Conservation (phyloP, 1,284 basidiomycete genomes). For the Ganoderma lucidum region DNA sequence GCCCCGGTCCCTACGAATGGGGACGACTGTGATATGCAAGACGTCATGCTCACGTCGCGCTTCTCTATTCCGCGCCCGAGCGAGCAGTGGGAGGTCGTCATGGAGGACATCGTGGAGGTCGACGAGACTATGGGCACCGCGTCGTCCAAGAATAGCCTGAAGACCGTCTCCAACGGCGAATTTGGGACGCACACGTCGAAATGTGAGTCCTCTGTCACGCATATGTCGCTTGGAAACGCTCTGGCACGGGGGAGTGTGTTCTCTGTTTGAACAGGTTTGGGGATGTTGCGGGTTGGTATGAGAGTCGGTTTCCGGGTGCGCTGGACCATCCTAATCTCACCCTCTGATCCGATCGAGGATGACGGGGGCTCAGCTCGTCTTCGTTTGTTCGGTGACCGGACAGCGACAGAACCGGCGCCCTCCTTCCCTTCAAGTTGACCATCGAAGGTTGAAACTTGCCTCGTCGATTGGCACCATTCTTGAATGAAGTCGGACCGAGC, state of each 20-base stretch:
- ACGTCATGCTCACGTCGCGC: constrained; percentile 29
- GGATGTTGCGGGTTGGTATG: background rate
- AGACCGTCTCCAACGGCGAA: constrained; percentile 55
- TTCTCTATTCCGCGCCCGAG: constrained; percentile 58
- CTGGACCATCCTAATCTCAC: background rate
- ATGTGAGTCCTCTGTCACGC: constrained; percentile 50
- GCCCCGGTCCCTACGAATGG: constrained; percentile 18
- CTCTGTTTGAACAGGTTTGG: background rate
- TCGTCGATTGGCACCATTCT: background rate
- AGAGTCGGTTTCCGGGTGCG: background rate
- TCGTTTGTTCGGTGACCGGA: background rate
- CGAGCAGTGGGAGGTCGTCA: constrained; percentile 80
- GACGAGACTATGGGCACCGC: constrained; percentile 62
- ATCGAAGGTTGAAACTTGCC: background rate
- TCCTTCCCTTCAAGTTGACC: background rate
- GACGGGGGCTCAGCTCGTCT: background rate
- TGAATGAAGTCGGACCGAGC: background rate
- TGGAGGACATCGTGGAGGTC: constrained; percentile 75
- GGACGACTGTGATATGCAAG: constrained; percentile 25
- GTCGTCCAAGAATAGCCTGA: constrained; percentile 52
- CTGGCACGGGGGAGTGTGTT: background rate
- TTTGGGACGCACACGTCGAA: constrained; percentile 74
- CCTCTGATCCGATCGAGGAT: background rate
- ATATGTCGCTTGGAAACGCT: background rate
- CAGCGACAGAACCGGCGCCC: background rate